Evolutionary conservation across 495 filamentous ascomycete species (phyloP), one percentile per base, ranked within the genome.

Genomic region (Oleoguttula mirabilis): DNA sequence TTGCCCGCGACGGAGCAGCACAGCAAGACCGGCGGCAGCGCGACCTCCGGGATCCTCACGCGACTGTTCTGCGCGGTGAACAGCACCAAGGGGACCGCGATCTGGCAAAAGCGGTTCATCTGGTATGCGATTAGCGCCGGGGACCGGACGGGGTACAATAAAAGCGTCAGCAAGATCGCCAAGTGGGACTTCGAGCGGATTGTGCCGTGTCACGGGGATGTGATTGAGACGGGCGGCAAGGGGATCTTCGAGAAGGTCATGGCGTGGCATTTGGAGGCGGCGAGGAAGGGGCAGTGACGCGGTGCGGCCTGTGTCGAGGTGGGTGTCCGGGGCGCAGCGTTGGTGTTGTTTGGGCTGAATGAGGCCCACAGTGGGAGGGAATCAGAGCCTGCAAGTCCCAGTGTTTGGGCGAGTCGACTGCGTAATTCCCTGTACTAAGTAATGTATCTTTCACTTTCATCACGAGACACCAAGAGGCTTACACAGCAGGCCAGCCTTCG

Each of bases 201-300:
- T 47, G 76, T 96, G 55, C 85, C 87, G 1, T 95, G 88, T 58
- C 90, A 98, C 67, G 90, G 90, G 7, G 90, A 98, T 69, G 77
- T 82, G 21, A 78, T 95, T 46, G 80, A 87, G 59, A 76, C 63
- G 15, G 72, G 72, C 27, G 86, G 72, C 21, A 90, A 85, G 65
- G 76, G 66, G 7, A 65, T 90, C 23, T 98, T 86, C 46, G 63
- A 72, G 60, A 83, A 82, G 61, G 71, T 93, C 10, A 84, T 94
- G 65, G 77, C 73, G 50, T 95, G 87, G 88, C 81, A 88, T 62
- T 56, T 93, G 61, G 60, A 75, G 43, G 68, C 66, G n/a, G 15
- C 36, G 8, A 45, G 36, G 41, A 46, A 45, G 33, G 48, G 42
- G 15, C 23, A 37, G 12, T 51, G 27, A 30, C n/a, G n/a, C n/a